phyloP scores from a whole-genome alignment of 495 filamentous ascomycete species.

The Tuber calosporum region DNA sequence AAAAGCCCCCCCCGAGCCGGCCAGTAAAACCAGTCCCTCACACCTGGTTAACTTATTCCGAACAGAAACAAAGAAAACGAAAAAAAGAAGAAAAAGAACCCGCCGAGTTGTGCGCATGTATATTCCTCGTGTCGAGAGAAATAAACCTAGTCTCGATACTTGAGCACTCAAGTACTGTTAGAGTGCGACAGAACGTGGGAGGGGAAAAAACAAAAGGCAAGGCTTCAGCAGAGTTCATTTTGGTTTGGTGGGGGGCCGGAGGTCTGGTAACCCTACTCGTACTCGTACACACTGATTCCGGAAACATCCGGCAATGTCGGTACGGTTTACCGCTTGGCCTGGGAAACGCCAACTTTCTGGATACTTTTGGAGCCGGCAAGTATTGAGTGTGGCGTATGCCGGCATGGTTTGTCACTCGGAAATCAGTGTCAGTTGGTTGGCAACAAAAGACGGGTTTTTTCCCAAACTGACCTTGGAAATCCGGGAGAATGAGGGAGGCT shows the following conservation, averaged over 20 bases:
- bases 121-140: neutral
- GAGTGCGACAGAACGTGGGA: neutral
- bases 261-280: neutral
- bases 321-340: neutral
- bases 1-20: neutral
- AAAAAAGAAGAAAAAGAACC: neutral
- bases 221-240: neutral
- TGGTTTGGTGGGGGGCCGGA: neutral
- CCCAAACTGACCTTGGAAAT: neutral
- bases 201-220: neutral
- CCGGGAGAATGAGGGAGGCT: neutral
- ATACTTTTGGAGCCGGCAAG: neutral
- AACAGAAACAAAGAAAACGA: neutral
- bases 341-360: neutral
- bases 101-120: neutral
- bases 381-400: neutral
- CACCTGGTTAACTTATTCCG: neutral
- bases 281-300: neutral
- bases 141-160: neutral
- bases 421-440: neutral
- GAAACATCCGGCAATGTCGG: neutral
- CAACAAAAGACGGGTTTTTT: neutral
- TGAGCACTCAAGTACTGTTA: neutral
- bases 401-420: neutral
- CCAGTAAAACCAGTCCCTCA: neutral